These are phyloP conservation scores for Aspergillus campestris DNA, from an alignment of 495 filamentous ascomycete species.

Conservation along the genomic window DNA sequence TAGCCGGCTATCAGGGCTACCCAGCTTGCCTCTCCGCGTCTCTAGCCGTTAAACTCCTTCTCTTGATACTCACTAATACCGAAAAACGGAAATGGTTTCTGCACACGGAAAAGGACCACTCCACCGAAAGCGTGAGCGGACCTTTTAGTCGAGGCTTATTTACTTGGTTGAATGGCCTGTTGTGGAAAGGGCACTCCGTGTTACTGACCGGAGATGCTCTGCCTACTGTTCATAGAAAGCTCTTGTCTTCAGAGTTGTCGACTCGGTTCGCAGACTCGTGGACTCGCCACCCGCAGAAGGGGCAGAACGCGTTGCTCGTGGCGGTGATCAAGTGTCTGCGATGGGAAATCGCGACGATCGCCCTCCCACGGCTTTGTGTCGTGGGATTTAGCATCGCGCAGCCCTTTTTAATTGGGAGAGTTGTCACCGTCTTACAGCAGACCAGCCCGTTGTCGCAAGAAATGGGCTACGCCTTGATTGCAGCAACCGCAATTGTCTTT, in stretches of 20 bases:
- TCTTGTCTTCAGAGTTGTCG: too few relatives aligned
- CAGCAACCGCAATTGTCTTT: constrained; percentile 46
- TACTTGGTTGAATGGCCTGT: constrained; percentile 43
- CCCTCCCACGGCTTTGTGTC: constrained; percentile 40
- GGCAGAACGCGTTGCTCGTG: constrained; percentile 21
- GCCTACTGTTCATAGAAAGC: constrained; percentile 23
- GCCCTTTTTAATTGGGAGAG: constrained; percentile 47
- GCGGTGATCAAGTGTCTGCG: constrained; percentile 23
- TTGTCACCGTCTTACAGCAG: constrained; percentile 26
- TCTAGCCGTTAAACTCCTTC: constrained; percentile 29
- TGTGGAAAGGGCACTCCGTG: constrained; percentile 29
- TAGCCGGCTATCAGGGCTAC: too few relatives aligned
- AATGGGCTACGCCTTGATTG: constrained; percentile 54
- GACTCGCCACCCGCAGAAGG: constrained; percentile 17
- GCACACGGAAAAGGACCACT: constrained; percentile 23
- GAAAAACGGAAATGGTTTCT: constrained; percentile 29
- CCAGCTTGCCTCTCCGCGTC: constrained; percentile 31
- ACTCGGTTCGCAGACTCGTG: too few relatives aligned
- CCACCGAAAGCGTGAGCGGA: constrained; percentile 43
- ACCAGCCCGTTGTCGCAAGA: constrained; percentile 15
- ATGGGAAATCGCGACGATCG: constrained; percentile 28
- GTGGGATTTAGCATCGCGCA: constrained; percentile 50
- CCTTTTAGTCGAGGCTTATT: constrained; percentile 38
- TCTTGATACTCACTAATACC: constrained; percentile 36
- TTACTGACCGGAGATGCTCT: constrained; percentile 31